These are phyloP conservation scores for Pseudovirgaria hyperparasitica DNA, from an alignment of 2,329 filamentous ascomycete species.

Conservation along the genomic window DNA sequence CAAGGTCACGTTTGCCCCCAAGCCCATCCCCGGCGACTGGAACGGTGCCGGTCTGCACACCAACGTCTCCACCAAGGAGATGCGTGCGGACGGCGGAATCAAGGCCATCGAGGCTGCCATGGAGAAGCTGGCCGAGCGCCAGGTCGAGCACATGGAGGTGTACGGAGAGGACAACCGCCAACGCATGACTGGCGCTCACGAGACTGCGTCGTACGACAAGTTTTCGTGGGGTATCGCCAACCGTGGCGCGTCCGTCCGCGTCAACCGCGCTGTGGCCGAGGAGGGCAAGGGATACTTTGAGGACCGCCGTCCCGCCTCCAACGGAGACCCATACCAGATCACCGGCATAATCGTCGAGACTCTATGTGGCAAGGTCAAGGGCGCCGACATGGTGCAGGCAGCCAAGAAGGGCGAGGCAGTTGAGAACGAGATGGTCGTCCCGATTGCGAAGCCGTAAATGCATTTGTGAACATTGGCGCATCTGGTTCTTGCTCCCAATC, in stretches of 20 bases:
- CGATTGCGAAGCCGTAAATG: slow-evolving; percentile 15
- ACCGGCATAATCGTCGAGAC: slow-evolving; percentile 72
- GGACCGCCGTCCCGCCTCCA: slow-evolving; percentile 54
- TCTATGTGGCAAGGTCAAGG: slow-evolving; percentile 37
- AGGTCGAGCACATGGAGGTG: slow-evolving; percentile 58
- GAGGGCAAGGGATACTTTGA: slow-evolving; percentile 95
- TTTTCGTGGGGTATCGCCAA: slow-evolving; percentile 94
- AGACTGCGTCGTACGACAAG: slow-evolving; percentile 86
- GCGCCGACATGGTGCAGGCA: slow-evolving; percentile 32
- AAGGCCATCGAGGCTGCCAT: slow-evolving; percentile 78
- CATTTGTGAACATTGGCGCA: too few relatives aligned
- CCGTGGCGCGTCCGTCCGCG: slow-evolving; percentile 87
- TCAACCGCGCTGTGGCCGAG: slow-evolving; percentile 71
- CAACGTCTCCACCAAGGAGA: slow-evolving; percentile 86
- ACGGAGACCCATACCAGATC: slow-evolving; percentile 77
- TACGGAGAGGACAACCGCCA: slow-evolving; percentile 94
- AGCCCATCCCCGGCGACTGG: slow-evolving; percentile 93
- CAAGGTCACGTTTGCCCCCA: slow-evolving; percentile 89
- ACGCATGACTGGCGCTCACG: slow-evolving; percentile 84
- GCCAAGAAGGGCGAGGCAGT: slow-evolving; percentile 18
- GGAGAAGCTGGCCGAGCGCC: slow-evolving; percentile 38
- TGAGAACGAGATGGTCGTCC: slow-evolving; percentile 22
- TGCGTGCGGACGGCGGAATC: slow-evolving; percentile 86
- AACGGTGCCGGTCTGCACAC: slow-evolving; percentile 89
- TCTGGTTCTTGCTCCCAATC: neutral